phyloP scores from a whole-genome alignment of 2,329 filamentous ascomycete genomes.

The Aspergillus terreus region DNA sequence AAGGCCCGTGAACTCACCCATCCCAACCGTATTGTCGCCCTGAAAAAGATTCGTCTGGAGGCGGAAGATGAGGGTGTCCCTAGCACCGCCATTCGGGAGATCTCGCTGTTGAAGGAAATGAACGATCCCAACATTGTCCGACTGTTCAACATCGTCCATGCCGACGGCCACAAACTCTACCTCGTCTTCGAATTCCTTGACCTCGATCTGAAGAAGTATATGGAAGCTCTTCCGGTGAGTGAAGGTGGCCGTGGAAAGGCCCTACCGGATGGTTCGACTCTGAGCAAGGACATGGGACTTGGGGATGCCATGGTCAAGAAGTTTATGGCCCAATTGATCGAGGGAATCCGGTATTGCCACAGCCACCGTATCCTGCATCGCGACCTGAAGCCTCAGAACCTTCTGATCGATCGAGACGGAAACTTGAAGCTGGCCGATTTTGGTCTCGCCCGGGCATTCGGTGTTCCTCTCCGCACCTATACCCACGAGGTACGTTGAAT shows the following conservation, averaged over 20 bases:
- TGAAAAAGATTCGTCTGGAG: slow-evolving; percentile 94
- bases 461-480: slow-evolving; percentile 85
- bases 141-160: slow-evolving; percentile 87
- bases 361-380: slow-evolving; percentile 82
- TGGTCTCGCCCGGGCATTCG: slow-evolving; percentile 82
- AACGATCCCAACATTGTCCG: slow-evolving; percentile 85
- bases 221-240: slow-evolving; percentile 81
- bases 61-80: slow-evolving; percentile 93
- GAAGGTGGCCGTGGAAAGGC: slow-evolving; percentile 83
- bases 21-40: slow-evolving; percentile 77
- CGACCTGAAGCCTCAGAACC: slow-evolving; percentile 86
- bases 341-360: slow-evolving; percentile 84
- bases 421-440: slow-evolving; percentile 92
- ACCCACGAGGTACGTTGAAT: slow-evolving; percentile 67
- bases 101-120: slow-evolving; percentile 92
- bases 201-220: slow-evolving; percentile 90
- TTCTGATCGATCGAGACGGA: slow-evolving; percentile 79
- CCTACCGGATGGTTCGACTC: slow-evolving; percentile 70
- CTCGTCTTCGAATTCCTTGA: slow-evolving; percentile 91
- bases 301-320: slow-evolving; percentile 82
- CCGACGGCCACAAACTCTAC: slow-evolving; percentile 91
- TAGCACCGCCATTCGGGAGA: slow-evolving; percentile 89
- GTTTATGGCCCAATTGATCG: slow-evolving; percentile 85
- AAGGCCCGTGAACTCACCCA: slow-evolving; percentile 84
- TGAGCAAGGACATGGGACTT: slow-evolving; percentile 65